Evolutionary conservation across 345 rosid species (phyloP).

Genomic region (Pistacia atlantica): DNA sequence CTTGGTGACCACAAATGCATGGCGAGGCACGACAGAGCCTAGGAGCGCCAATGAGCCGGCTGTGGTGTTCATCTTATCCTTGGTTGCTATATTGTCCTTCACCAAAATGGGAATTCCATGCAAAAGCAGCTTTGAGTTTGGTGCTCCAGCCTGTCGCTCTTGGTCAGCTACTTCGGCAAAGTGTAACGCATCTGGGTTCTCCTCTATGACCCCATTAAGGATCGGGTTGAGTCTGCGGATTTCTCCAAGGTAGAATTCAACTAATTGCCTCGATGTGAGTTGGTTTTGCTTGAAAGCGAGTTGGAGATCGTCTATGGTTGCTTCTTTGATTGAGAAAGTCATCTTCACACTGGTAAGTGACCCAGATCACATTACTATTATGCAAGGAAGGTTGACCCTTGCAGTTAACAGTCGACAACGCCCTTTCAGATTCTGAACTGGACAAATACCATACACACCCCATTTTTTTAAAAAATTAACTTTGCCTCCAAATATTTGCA

Average conservation of each 20-base stretch:
- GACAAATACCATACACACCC: too few species aligned
- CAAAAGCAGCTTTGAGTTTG: conserved; percentile 29
- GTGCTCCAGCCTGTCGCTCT: conserved; percentile 36
- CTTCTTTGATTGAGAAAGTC: conserved; percentile 47
- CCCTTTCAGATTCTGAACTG: too few species aligned
- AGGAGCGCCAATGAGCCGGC: conserved; percentile 70
- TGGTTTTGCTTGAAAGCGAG: conserved; percentile 46
- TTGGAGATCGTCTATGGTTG: conserved; percentile 42
- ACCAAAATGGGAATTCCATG: conserved; percentile 71
- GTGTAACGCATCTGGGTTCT: conserved; percentile 63
- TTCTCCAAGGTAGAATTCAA: conserved; percentile 48
- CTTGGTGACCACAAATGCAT: conserved; percentile 64
- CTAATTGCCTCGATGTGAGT: conserved; percentile 62
- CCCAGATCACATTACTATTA: conserved; percentile 3
- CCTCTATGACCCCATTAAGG: conserved; percentile 62
- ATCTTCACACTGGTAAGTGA: not conserved
- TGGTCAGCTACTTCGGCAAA: conserved; percentile 62
- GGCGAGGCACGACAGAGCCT: conserved; percentile 59
- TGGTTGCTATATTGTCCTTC: conserved; percentile 68
- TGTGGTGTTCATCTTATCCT: conserved; percentile 66
- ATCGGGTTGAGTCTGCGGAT: conserved; percentile 48
- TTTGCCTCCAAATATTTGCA: too few species aligned
- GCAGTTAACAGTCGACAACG: too few species aligned
- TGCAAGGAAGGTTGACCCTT: not conserved
- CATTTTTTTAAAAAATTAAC: too few species aligned